Base-by-base conservation (phyloP, 192 early-diverging fungal genomes). In the Coemansia sp. region DNA sequence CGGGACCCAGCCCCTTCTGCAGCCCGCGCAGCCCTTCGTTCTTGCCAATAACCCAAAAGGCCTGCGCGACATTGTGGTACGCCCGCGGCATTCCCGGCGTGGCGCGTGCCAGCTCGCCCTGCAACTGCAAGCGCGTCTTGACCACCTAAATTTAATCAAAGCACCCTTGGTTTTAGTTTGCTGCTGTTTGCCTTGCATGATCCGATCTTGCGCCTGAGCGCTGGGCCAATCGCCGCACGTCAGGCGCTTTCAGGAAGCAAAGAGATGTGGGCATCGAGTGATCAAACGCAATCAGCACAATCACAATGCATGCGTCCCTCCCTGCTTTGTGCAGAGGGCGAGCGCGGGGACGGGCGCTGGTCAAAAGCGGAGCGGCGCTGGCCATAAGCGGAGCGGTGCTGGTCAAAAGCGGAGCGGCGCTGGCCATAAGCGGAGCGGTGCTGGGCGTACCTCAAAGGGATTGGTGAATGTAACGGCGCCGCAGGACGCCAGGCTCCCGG, bases 401-500 rank as follows among this genome's bases (percentile, higher is more conserved):
- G n/a, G n/a, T n/a, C n/a, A n/a, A n/a, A n/a, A n/a, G n/a, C n/a
- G n/a, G n/a, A n/a, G n/a, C n/a, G n/a, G n/a, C n/a, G n/a, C n/a
- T n/a, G n/a, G n/a, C n/a, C 23, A 15, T n/a, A 6, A 50, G 17
- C 3, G 4, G n/a, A 32, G 15, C 14, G 30, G 11, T 25, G n/a
- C 18, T 5, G 23, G 26, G 32, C 50, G 47, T 72, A 91, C 90
- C 83, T 97, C 92, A 68, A 87, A 84, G 1, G 93, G 93, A 72
- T 97, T 97, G n/a, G 92, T 93, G 47, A 97, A 86, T 6, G 94
- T 97, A 20, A 94, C 94, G 11, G 94, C 90, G 10, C 85, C 83
- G 67, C 91, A 93, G 19, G 91, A 90, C 22, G 93, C 93, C 38
- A 89, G 58, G 37, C 90, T 89, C 39, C 88, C 93, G 10, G 85